phyloP scores from a whole-genome alignment of 345 rosid species.

The Salix arbutifolia region DNA sequence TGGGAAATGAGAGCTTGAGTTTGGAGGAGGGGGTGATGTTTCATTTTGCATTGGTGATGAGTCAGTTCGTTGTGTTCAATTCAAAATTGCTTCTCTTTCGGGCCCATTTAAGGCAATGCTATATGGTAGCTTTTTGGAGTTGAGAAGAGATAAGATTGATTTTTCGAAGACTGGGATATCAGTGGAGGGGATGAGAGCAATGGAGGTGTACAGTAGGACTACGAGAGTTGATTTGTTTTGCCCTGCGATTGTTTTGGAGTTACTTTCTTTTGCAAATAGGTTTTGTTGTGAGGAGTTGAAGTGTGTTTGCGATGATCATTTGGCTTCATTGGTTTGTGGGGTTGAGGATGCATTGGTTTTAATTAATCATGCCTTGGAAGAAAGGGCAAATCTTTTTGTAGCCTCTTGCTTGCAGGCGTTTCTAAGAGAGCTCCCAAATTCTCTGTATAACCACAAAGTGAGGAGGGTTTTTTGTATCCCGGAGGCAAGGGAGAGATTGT shows the following conservation, averaged over 20 bases:
- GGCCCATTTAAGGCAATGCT: constrained; percentile 72
- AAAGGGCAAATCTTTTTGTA: constrained; percentile 57
- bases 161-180: constrained; percentile 63
- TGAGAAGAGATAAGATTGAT: constrained; percentile 47
- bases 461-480: constrained; percentile 56
- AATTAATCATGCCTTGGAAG: constrained; percentile 73
- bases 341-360: constrained; percentile 62
- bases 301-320: constrained; percentile 62
- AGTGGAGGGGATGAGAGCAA: constrained; percentile 64
- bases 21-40: constrained; percentile 43
- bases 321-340: constrained; percentile 55
- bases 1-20: constrained; percentile 29
- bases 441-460: constrained; percentile 45
- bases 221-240: constrained; percentile 50
- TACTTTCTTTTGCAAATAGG: constrained; percentile 67
- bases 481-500: constrained; percentile 54
- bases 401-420: constrained; percentile 86
- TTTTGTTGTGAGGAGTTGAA: constrained; percentile 90
- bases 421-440: constrained; percentile 66
- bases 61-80: constrained; percentile 51
- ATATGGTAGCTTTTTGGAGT: constrained; percentile 70
- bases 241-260: constrained; percentile 63
- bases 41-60: constrained; percentile 53
- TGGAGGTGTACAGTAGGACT: constrained; percentile 68
- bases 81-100: constrained; percentile 68